Conservation (phyloP, 345 rosid species). For the Hibiscus syriacus region DNA sequence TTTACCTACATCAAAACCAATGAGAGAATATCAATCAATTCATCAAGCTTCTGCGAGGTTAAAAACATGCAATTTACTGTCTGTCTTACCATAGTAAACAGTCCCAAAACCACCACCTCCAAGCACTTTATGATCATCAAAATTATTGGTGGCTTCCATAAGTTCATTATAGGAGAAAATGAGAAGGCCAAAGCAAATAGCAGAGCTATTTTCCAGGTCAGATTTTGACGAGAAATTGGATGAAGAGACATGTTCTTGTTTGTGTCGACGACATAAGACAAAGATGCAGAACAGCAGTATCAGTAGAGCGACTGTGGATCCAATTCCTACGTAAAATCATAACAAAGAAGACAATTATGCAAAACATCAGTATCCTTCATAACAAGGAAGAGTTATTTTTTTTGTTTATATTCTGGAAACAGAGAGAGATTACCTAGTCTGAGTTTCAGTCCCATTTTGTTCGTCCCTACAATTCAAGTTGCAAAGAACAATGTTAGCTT, state of each 20-base stretch:
- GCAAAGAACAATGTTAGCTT: not conserved
- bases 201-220: slow-evolving; percentile 27
- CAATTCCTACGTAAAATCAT: slow-evolving; percentile 24
- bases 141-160: slow-evolving; percentile 50
- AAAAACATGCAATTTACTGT: not conserved
- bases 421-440: slow-evolving; percentile 31
- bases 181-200: slow-evolving; percentile 33
- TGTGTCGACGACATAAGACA: slow-evolving; percentile 6
- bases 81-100: slow-evolving; percentile 48
- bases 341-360: too few species aligned
- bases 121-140: slow-evolving; percentile 34
- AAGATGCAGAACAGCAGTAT: slow-evolving; percentile 13
- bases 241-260: slow-evolving; percentile 17
- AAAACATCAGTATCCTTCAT: too few species aligned
- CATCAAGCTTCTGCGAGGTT: not conserved
- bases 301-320: slow-evolving; percentile 18
- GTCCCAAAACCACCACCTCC: slow-evolving; percentile 78
- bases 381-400: too few species aligned
- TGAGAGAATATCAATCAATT: not conserved
- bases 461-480: slow-evolving; percentile 17
- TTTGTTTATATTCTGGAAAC: too few species aligned
- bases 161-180: slow-evolving; percentile 57
- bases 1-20: slow-evolving; percentile 32
- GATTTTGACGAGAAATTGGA: slow-evolving; percentile 25
- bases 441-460: slow-evolving; percentile 8